phyloP scores from a whole-genome alignment of 768 basidiomycete genomes.

The Dentipellis sp. region DNA sequence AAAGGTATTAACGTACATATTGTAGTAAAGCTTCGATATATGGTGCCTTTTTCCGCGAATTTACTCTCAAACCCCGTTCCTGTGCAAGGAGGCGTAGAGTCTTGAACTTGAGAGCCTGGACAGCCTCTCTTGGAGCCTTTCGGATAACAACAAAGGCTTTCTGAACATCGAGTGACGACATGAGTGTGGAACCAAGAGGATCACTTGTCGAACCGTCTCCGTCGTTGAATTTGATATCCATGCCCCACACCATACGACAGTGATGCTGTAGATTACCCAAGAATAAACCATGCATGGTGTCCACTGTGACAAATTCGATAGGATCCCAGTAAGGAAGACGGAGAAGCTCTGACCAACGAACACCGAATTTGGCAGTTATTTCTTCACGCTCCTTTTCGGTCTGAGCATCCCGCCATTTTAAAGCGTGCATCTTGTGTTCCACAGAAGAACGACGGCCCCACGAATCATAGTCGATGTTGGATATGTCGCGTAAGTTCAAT shows the following conservation, averaged over 20 bases:
- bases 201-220: background rate
- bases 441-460: conserved; percentile 16
- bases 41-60: background rate
- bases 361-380: conserved; percentile 14
- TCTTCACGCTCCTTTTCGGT: background rate
- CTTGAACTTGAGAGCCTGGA: background rate
- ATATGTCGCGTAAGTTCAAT: conserved; percentile 13
- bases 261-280: conserved; percentile 27
- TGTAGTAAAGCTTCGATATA: background rate
- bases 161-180: too few species aligned
- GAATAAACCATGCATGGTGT: conserved; percentile 33
- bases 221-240: background rate
- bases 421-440: conserved; percentile 6
- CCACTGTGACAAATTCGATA: conserved; percentile 21
- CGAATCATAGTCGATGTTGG: conserved; percentile 16
- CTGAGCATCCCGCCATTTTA: conserved; percentile 13
- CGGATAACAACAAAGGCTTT: background rate
- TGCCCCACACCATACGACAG: conserved; percentile 10
- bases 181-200: background rate
- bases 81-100: background rate
- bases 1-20: background rate
- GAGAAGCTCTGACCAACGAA: conserved; percentile 22
- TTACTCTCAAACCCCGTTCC: background rate
- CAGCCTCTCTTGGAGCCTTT: background rate
- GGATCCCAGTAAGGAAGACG: conserved; percentile 32